A percentile compares a stretch with the other conserved stretches of the same genome.
Conservation (phyloP, 1,284 basidiomycete species). For the Cryptococcus amylolentus region DNA sequence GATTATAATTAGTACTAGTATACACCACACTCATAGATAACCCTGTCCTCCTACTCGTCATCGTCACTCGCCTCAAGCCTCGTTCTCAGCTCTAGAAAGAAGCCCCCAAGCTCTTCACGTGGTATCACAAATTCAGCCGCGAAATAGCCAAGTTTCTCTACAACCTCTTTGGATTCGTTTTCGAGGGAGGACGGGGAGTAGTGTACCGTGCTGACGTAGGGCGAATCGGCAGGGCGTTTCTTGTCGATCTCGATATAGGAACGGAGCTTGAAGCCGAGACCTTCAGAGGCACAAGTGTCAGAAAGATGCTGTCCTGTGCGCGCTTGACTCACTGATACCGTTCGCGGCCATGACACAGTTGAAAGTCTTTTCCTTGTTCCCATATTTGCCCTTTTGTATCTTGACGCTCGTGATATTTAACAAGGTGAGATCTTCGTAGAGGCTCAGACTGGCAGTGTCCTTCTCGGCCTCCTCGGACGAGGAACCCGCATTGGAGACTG, state of each 20-base stretch:
- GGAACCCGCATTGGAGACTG: conserved; percentile 7
- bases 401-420: conserved; percentile 39
- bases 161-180: conserved; percentile 11
- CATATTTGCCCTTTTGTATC: conserved; percentile 26
- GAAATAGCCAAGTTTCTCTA: conserved; percentile 12
- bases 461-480: conserved; percentile 33
- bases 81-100: conserved; percentile 12
- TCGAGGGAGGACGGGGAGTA: conserved; percentile 15
- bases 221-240: not conserved
- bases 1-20: not conserved
- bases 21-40: not conserved
- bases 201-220: conserved; percentile 11
- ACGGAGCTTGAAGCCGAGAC: conserved; percentile 44
- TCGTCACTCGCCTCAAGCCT: conserved; percentile 6
- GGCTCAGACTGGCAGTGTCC: conserved; percentile 31
- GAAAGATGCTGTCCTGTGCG: not conserved
- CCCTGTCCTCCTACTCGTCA: conserved; percentile 8
- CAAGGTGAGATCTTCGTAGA: conserved; percentile 48
- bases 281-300: conserved; percentile 13
- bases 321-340: conserved; percentile 36
- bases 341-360: conserved; percentile 42
- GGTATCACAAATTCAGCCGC: conserved; percentile 14
- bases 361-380: conserved; percentile 35
- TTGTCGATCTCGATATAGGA: conserved; percentile 34
- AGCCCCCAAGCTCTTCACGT: conserved; percentile 14